Base-by-base conservation (phyloP, 768 basidiomycete species). In the Termitomyces sp. region DNA sequence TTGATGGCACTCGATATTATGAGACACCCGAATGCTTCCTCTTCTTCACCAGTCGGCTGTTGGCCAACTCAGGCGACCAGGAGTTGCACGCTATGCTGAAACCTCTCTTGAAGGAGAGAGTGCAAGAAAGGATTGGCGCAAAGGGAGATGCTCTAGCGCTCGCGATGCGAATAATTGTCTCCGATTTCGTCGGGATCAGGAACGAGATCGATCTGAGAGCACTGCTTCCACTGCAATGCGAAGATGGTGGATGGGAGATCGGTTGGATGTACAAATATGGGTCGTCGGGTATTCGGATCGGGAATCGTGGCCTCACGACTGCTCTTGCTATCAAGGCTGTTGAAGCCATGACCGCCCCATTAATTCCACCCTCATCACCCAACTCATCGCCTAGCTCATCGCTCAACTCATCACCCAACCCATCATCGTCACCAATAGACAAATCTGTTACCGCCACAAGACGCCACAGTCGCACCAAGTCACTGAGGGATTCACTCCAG, bases 191-290 rank as follows among this genome's bases (percentile, higher is more conserved):
- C 13, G 80, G 76, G 6, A 52, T 83, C 18, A 63, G 66, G 30
- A 71, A 81, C 63, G 71, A 77, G 16, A 68, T 75, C 2, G 84
- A 85, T 65, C 61, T 82, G 8, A 69, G 73, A 8, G 65, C 69
- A 20, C 74, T 86, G 8, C 72, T 81, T 3, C 66, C 74, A 5
- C 65, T 82, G 59, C 84, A 85, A 62, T 71, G 71, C 57, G 79
- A 79, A 59, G 83, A 85, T 62, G 84, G 84, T 18, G 78, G 81
- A 4, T 86, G 81, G 80, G 77, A 74, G 26, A 72, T 72, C 9
- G 77, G 84, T 1, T 84, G 82, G 81, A 71, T 85, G 20, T 86
- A 82, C 71, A 81, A 77, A 67, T 83, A 80, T 58, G 81, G 80
- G 4, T 73, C 74, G 0, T 75, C 79, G 0, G 78, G 76, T 0